Evolutionary conservation across 257 asterid genomes (phyloP).

Genomic region (Solanum infundibuliforme): DNA sequence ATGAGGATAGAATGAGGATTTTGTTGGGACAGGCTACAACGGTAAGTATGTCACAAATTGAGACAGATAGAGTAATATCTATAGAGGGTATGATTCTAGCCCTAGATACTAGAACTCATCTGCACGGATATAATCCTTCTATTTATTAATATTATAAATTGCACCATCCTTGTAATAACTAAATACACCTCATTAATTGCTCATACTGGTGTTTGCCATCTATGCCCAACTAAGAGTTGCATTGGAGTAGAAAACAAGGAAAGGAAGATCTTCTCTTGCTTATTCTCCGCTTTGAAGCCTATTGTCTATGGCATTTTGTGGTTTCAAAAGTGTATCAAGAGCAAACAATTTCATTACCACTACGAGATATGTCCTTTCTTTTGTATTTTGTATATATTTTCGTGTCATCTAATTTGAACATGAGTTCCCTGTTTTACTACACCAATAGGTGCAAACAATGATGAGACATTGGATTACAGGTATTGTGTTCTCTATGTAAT

Average conservation of each 20-base stretch:
- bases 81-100: neutral
- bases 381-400: neutral
- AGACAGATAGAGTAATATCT: neutral
- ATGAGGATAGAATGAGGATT: neutral
- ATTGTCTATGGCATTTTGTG: neutral
- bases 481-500: neutral
- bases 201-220: neutral
- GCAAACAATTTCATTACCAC: neutral
- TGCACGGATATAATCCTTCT: neutral
- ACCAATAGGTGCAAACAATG: neutral
- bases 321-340: neutral
- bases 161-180: neutral
- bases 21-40: neutral
- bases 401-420: neutral
- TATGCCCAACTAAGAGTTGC: neutral
- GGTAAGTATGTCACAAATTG: neutral
- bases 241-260: neutral
- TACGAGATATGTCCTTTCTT: neutral
- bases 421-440: neutral
- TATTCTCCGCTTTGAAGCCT: neutral
- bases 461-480: neutral
- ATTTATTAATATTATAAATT: neutral
- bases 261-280: neutral
- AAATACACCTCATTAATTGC: neutral
- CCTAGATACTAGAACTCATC: neutral